A percentile compares a stretch with the other conserved stretches of the same genome.
phyloP scores from a whole-genome alignment of 352 stramenopile species.

The Elongisporangium anandrum region DNA sequence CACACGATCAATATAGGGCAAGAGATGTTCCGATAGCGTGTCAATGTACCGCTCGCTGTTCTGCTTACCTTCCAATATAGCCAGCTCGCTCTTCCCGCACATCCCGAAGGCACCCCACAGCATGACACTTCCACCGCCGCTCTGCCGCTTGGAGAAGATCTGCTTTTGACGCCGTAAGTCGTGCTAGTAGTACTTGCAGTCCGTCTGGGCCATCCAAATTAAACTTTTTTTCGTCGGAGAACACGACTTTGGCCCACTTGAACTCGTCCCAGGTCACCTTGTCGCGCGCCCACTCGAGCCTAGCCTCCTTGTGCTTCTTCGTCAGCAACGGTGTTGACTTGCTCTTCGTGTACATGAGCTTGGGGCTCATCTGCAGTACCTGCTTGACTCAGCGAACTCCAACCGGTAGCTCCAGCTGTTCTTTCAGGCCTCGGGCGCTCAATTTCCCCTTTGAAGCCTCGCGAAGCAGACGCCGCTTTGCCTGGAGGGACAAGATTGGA shows the following conservation, averaged over 20 bases:
- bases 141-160: slow-evolving; percentile 8
- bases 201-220: slow-evolving; percentile 15
- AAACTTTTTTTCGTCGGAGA: slow-evolving; percentile 18
- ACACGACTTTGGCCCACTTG: too few relatives aligned
- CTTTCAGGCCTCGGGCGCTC: slow-evolving; percentile 6
- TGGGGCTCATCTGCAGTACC: slow-evolving; percentile 2
- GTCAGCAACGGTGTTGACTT: slow-evolving; percentile 10
- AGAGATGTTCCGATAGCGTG: too few relatives aligned
- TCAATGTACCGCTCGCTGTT: too few relatives aligned
- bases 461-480: too few relatives aligned
- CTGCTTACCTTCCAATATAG: too few relatives aligned
- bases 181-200: slow-evolving; percentile 14
- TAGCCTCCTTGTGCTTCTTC: slow-evolving; percentile 5
- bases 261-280: too few relatives aligned
- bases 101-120: too few relatives aligned
- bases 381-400: slow-evolving; percentile 2
- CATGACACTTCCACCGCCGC: too few relatives aligned
- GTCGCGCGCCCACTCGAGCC: slow-evolving; percentile 10
- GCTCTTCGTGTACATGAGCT: slow-evolving; percentile 15
- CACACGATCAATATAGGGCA: too few relatives aligned
- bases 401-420: slow-evolving; percentile 8
- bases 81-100: too few relatives aligned
- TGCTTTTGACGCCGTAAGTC: slow-evolving; percentile 8
- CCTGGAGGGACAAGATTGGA: too few relatives aligned
- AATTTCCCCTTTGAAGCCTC: slow-evolving; percentile 9